Evolutionary conservation across 2,329 filamentous ascomycete genomes (phyloP).

Genomic region (Thermothelomyces thermophilus): DNA sequence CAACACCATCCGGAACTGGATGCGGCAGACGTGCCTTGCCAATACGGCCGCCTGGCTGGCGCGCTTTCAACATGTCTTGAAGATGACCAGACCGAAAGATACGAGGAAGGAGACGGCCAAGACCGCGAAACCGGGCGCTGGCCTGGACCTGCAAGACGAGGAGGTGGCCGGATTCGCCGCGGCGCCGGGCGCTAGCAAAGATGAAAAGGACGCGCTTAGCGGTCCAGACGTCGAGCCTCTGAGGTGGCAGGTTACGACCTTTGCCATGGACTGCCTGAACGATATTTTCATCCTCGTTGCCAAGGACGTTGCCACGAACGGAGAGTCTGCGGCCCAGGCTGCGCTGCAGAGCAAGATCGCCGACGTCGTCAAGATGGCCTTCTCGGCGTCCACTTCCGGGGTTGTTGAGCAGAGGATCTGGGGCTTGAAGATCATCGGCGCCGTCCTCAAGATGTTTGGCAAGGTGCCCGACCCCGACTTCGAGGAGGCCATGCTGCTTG

Average conservation of each 20-base stretch:
- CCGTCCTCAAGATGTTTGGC: conserved; percentile 91
- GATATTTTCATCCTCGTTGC: conserved; percentile 74
- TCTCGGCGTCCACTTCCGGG: conserved; percentile 91
- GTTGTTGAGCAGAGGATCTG: conserved; percentile 85
- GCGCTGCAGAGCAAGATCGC: conserved; percentile 78
- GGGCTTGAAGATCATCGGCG: conserved; percentile 89
- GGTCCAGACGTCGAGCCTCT: conserved; percentile 73
- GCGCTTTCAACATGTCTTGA: conserved; percentile 80
- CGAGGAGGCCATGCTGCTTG: conserved; percentile 88
- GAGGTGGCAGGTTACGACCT: conserved; percentile 91
- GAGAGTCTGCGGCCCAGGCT: conserved; percentile 68
- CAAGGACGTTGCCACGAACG: conserved; percentile 71
- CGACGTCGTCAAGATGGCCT: conserved; percentile 93
- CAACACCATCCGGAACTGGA: conserved; percentile 87
- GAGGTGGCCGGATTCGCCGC: conserved; percentile 95
- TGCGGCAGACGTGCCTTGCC: conserved; percentile 76
- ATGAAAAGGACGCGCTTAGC: conserved; percentile 46
- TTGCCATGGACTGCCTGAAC: conserved; percentile 82
- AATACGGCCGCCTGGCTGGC: conserved; percentile 84
- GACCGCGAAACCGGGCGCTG: conserved; percentile 42
- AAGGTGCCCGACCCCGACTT: conserved; percentile 95
- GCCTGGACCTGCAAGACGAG: conserved; percentile 85
- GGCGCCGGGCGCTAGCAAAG: conserved; percentile 55
- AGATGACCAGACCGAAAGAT: conserved; percentile 69
- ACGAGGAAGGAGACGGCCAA: conserved; percentile 45